Evolutionary conservation across 768 basidiomycete genomes (phyloP), one percentile per base, ranked within the genome.

Genomic region (Cystobasidium ongulense): DNA sequence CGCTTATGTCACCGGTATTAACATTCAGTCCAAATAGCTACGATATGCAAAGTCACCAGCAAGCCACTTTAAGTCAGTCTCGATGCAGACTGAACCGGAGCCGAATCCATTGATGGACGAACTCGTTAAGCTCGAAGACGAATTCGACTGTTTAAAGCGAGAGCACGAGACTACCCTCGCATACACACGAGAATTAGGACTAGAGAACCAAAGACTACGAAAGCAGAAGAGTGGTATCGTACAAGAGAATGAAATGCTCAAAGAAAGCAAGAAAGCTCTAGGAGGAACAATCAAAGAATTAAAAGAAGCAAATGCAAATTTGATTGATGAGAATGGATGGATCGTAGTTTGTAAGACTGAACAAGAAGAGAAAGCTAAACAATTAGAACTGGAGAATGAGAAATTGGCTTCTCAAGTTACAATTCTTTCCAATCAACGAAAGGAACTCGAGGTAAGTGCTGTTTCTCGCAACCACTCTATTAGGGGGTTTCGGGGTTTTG

Each of bases 361-460:
- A 43, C 7, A 64, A 36, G 35, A 64, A 38, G 63, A 21, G 35
- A 43, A 38, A 36, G 23, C 23, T 23, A 43, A 64, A 36, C 31
- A 36, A 18, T 41, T 64, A 10, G 63, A 64, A 43, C 1, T 38
- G 29, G 41, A 38, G 36, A 43, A 43, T 38, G 63, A 27, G 36
- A 38, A 64, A 36, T 15, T 43, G 10, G 63, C 27, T 1, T 7
- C 23, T 25, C 63, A 64, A 23, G 15, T 36, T 36, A 27, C 25
- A 2, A 64, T 64, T 36, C 33, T 59, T 2, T 59, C 57, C 15
- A 64, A 64, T 64, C 63, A 64, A 23, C 63, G 35, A 10, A 43
- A 38, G 35, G 63, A 64, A 36, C 35, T 64, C 23, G 36, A 64
- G 36, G 36, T 29, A 27, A 27, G 41, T 64, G 11, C 35, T 27